Evolutionary conservation across 345 rosid genomes (phyloP).

Genomic region (Camelina laxa): DNA sequence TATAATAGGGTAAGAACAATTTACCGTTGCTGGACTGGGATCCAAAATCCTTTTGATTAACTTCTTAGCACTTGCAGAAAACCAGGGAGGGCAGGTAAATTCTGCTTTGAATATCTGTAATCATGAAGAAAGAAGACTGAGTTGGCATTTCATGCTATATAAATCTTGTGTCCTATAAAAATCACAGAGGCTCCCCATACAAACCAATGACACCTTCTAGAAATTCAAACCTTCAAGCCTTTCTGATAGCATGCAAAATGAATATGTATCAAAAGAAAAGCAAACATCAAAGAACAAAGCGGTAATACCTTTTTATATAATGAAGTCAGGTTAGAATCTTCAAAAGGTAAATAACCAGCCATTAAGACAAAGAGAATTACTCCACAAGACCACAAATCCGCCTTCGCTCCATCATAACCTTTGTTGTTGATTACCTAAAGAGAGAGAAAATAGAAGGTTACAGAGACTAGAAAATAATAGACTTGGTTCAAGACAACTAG

Average conservation of each 20-base stretch:
- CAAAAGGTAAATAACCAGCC: slow-evolving; percentile 98
- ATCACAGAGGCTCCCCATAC: slow-evolving; percentile 22
- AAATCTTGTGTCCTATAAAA: slow-evolving; percentile 3
- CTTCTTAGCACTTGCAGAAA: slow-evolving; percentile 93
- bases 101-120: slow-evolving; percentile 92
- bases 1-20: slow-evolving; percentile 22
- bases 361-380: slow-evolving; percentile 95
- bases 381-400: slow-evolving; percentile 99
- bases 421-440: slow-evolving; percentile 88
- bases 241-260: slow-evolving; percentile 1
- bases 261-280: background rate
- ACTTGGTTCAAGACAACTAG: background rate
- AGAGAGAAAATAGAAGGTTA: slow-evolving; percentile 28
- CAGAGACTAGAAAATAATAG: slow-evolving; percentile 1
- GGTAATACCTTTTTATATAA: slow-evolving; percentile 75
- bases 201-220: background rate
- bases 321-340: slow-evolving; percentile 81
- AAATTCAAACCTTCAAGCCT: slow-evolving; percentile 9
- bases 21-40: slow-evolving; percentile 87
- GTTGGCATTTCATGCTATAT: background rate
- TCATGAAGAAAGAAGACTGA: slow-evolving; percentile 29
- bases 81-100: slow-evolving; percentile 92
- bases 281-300: slow-evolving; percentile 13
- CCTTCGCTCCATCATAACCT: slow-evolving; percentile 97
- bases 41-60: slow-evolving; percentile 88